Evolutionary conservation across 139 green algal species (phyloP).

Genomic region (Chlamydomonas sp.): DNA sequence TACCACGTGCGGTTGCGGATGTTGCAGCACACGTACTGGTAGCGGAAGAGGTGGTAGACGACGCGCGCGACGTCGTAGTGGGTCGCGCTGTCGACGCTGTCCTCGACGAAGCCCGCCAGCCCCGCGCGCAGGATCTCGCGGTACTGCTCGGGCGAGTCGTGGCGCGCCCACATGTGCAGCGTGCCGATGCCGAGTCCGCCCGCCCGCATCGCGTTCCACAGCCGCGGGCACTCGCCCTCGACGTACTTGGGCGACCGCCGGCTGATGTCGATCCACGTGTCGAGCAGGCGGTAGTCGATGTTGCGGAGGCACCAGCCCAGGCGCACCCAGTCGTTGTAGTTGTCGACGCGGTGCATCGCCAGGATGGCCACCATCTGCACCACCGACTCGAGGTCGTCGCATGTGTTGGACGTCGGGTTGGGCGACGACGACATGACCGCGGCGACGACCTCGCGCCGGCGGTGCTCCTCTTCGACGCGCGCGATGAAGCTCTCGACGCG

Average conservation of each 20-base stretch:
- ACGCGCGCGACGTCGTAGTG: conserved; percentile 20
- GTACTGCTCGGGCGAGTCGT: conserved; percentile 9
- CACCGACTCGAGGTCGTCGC: neutral
- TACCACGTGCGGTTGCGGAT: conserved; percentile 15
- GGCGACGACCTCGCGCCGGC: neutral
- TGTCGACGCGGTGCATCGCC: neutral
- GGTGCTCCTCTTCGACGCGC: neutral
- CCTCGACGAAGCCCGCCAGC: neutral
- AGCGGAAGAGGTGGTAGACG: conserved; percentile 3
- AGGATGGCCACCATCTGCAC: conserved; percentile 3
- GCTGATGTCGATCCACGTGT: conserved; percentile 11
- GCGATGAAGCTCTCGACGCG: neutral
- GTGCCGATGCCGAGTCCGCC: conserved; percentile 15
- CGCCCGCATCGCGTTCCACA: conserved; percentile 12
- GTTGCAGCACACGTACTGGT: conserved; percentile 12
- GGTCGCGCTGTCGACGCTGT: neutral
- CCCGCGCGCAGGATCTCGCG: neutral
- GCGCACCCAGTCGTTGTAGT: conserved; percentile 8
- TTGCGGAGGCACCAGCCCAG: conserved; percentile 20
- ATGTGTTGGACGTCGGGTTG: neutral
- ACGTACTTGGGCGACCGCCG: neutral
- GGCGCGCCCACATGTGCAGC: conserved; percentile 15
- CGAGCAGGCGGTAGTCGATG: conserved; percentile 21
- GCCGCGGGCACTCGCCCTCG: conserved; percentile 1
- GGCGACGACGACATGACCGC: neutral